These are phyloP conservation scores for Geotrichum citri-aurantii DNA, from an alignment of 1,139 yeast genomes.

Conservation along the genomic window DNA sequence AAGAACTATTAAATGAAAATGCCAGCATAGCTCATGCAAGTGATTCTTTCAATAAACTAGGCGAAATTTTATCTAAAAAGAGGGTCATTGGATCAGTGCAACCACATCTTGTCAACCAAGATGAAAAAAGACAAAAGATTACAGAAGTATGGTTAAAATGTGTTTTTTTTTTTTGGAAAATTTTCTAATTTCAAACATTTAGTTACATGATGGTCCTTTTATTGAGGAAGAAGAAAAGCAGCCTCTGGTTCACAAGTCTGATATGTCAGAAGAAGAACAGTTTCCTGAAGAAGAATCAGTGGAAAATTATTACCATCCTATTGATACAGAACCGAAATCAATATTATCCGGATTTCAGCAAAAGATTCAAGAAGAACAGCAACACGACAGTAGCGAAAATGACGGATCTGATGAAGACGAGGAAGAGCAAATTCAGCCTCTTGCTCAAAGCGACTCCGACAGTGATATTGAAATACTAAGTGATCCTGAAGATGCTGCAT, in stretches of 20 bases:
- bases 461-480: conserved; percentile 27
- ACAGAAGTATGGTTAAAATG: conserved; percentile 1
- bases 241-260: conserved; percentile 10
- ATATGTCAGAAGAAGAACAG: background rate
- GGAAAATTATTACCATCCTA: background rate
- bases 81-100: conserved; percentile 12
- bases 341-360: background rate
- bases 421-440: background rate
- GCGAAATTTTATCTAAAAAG: conserved; percentile 27
- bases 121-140: conserved; percentile 13
- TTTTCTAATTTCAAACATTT: conserved; percentile 1
- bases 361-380: background rate
- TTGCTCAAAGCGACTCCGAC: conserved; percentile 15
- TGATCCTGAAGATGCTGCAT: conserved; percentile 14
- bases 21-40: conserved; percentile 37
- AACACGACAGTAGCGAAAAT: background rate
- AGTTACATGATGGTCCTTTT: conserved; percentile 16
- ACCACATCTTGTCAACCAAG: conserved; percentile 12
- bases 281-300: conserved; percentile 7
- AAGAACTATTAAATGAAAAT: conserved; percentile 25
- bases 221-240: conserved; percentile 19
- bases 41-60: conserved; percentile 42
- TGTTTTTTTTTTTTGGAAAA: background rate
- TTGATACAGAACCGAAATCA: background rate
- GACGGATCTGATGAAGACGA: conserved; percentile 6